Percentiles rank a stretch among this genome's conserved stretches.
phyloP scores from a whole-genome alignment of 176 grass and related monocot genomes.

The Triticum urartu region DNA sequence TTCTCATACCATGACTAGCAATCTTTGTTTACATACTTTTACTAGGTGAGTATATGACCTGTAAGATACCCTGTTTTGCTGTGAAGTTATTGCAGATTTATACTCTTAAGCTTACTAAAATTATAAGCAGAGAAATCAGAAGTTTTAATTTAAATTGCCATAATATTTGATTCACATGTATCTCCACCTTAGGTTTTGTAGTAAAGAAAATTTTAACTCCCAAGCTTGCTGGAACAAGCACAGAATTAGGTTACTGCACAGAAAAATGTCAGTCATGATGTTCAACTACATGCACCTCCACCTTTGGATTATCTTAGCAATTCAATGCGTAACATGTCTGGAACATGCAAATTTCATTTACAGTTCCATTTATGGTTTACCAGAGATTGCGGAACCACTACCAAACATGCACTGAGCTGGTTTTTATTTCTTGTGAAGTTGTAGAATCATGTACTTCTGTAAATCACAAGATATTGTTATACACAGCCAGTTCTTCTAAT shows the following conservation, averaged over 20 bases:
- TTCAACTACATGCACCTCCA: neutral
- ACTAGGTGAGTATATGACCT: neutral
- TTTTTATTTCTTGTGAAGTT: neutral
- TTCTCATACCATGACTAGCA: neutral
- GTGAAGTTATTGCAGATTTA: neutral
- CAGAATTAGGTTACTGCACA: neutral
- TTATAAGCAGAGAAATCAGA: neutral
- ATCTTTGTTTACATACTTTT: conserved; percentile 3
- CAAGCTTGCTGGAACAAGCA: neutral
- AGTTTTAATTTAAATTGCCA: neutral
- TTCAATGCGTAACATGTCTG: neutral
- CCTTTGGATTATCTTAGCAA: neutral
- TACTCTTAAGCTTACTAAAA: neutral
- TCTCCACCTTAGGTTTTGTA: neutral
- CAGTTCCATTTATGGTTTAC: neutral
- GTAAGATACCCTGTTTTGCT: neutral
- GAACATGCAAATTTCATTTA: conserved; percentile 13
- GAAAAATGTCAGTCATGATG: neutral
- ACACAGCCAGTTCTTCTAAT: neutral
- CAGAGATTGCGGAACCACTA: neutral
- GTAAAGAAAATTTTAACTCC: neutral
- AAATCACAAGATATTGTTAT: conserved; percentile 4
- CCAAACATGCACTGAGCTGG: neutral
- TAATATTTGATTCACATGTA: neutral
- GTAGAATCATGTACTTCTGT: neutral